Conservation (phyloP, 73 alveolate genomes). For the Tetrahymena thermophila region DNA sequence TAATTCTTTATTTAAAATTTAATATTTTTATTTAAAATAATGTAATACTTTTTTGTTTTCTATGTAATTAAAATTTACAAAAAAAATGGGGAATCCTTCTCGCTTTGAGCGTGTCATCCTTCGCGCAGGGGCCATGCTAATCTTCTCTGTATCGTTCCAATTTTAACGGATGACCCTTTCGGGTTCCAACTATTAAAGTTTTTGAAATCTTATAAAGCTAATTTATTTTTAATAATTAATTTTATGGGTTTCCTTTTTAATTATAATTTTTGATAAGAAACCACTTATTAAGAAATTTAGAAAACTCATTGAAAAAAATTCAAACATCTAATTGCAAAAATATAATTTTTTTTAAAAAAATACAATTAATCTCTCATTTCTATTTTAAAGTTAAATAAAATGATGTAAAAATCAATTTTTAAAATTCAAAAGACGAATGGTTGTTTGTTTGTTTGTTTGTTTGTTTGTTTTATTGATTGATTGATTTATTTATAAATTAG, state of each 20-base stretch:
- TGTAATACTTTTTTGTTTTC: no score
- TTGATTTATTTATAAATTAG: no score
- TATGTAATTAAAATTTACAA: background rate
- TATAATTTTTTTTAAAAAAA: no score
- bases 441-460: no score
- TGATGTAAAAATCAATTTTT: background rate
- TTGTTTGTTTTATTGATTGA: no score
- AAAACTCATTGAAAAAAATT: background rate
- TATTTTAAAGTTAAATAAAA: background rate
- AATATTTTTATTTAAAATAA: no score
- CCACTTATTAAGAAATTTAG: background rate
- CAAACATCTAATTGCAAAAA: no score
- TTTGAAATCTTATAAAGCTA: background rate
- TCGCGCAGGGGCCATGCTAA: constrained; percentile 99
- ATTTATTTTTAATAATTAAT: background rate
- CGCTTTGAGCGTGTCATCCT: constrained; percentile 6
- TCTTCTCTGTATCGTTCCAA: constrained; percentile 99
- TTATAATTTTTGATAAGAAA: background rate
- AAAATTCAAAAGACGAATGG: no score
- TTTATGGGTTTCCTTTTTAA: background rate
- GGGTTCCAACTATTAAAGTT: background rate
- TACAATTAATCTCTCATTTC: no score
- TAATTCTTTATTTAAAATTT: no score
- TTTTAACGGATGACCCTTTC: constrained; percentile 46
- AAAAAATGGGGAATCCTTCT: background rate